Conservation (phyloP, 2,329 filamentous ascomycete species). For the Aureobasidium melanogenum region DNA sequence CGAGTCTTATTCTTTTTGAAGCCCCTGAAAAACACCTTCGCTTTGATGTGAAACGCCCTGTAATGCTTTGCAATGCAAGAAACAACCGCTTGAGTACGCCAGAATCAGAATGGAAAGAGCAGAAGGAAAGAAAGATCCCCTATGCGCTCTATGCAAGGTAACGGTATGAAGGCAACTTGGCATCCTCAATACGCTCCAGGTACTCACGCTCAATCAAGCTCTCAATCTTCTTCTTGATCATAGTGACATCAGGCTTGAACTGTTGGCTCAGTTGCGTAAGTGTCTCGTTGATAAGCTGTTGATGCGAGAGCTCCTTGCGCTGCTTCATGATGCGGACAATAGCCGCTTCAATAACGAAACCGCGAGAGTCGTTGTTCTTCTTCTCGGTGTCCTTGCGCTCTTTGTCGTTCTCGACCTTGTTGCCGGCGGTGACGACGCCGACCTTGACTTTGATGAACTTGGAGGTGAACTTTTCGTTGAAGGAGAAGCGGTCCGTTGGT, state of each 20-base stretch:
- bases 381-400: slow-evolving; percentile 63
- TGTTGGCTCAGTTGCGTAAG: slow-evolving; percentile 58
- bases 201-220: slow-evolving; percentile 70
- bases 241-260: slow-evolving; percentile 66
- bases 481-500: slow-evolving; percentile 66
- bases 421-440: slow-evolving; percentile 68
- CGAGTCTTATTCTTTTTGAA: neutral
- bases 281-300: slow-evolving; percentile 62
- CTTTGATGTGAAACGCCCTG: too few relatives aligned
- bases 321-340: slow-evolving; percentile 83
- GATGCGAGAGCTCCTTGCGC: slow-evolving; percentile 62
- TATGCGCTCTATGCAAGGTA: slow-evolving; percentile 49
- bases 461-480: slow-evolving; percentile 74
- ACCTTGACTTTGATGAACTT: slow-evolving; percentile 84
- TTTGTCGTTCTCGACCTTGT: slow-evolving; percentile 69
- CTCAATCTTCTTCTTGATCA: slow-evolving; percentile 77
- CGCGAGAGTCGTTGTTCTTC: slow-evolving; percentile 64
- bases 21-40: neutral
- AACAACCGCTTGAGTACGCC: neutral
- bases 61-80: neutral
- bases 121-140: neutral
- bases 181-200: slow-evolving; percentile 64
- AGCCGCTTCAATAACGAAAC: slow-evolving; percentile 65
- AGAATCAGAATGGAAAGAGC: neutral
- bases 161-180: slow-evolving; percentile 53